Percentiles rank a stretch among this genome's conserved stretches.
Evolutionary conservation across 768 basidiomycete genomes (phyloP).

Genomic region (Pulveroboletus sp.): DNA sequence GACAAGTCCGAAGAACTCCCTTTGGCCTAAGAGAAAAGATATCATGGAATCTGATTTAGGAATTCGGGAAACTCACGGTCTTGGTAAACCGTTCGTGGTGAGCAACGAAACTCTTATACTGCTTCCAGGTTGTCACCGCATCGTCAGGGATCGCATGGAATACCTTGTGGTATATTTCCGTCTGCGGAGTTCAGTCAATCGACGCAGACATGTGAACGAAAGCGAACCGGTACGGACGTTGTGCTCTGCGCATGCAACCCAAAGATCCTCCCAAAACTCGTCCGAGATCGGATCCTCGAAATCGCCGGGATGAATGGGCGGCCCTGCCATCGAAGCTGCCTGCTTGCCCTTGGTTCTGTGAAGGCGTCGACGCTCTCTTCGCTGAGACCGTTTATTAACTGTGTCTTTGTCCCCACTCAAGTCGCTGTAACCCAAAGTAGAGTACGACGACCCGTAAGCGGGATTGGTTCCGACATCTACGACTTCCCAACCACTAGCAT

Average conservation of each 20-base stretch:
- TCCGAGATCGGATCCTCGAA: slow-evolving; percentile 90
- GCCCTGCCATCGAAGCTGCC: slow-evolving; percentile 65
- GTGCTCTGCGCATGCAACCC: slow-evolving; percentile 82
- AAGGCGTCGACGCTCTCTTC: slow-evolving; percentile 58
- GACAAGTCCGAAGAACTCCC: slow-evolving; percentile 43
- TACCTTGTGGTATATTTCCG: slow-evolving; percentile 92
- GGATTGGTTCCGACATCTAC: slow-evolving; percentile 38
- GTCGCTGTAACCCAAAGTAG: slow-evolving; percentile 42
- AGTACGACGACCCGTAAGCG: slow-evolving; percentile 47
- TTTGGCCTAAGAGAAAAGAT: slow-evolving; percentile 37
- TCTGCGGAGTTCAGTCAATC: slow-evolving; percentile 44
- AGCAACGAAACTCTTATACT: slow-evolving; percentile 80
- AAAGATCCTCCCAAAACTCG: slow-evolving; percentile 84
- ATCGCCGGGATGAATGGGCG: slow-evolving; percentile 65
- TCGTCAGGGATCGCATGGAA: slow-evolving; percentile 95
- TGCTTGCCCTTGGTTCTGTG: slow-evolving; percentile 49
- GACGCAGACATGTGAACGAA: background rate
- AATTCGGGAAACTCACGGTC: slow-evolving; percentile 44
- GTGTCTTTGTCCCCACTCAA: slow-evolving; percentile 47
- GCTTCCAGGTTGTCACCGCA: slow-evolving; percentile 90
- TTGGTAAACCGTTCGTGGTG: slow-evolving; percentile 74
- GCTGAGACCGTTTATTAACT: slow-evolving; percentile 43
- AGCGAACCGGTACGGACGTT: slow-evolving; percentile 56
- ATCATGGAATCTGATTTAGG: background rate
- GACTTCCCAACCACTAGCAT: slow-evolving; percentile 40